Conservation (phyloP, 768 basidiomycete species). For the Gymnopilus junonius region DNA sequence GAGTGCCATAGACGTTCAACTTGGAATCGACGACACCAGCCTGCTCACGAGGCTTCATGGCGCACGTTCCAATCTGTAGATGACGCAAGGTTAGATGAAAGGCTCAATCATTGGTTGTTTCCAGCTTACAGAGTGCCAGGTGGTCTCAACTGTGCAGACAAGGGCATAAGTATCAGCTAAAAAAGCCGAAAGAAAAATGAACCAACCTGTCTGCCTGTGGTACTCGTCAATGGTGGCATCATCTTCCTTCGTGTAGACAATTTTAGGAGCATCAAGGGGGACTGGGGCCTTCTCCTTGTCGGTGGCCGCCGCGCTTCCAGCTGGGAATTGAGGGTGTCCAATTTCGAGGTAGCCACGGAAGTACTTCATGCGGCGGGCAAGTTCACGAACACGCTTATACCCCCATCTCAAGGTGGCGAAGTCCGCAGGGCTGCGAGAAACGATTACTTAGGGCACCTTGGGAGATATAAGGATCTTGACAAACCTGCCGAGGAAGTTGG, state of each 20-base stretch:
- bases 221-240: slow-evolving; percentile 39
- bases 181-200: not conserved
- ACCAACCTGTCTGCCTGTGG: slow-evolving; percentile 36
- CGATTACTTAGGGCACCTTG: not conserved
- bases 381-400: slow-evolving; percentile 58
- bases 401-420: slow-evolving; percentile 47
- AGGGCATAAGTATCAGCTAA: not conserved
- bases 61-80: slow-evolving; percentile 27
- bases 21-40: slow-evolving; percentile 31
- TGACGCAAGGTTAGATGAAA: not conserved
- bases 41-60: slow-evolving; percentile 33
- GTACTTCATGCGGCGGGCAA: slow-evolving; percentile 52
- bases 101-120: not conserved
- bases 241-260: slow-evolving; percentile 42
- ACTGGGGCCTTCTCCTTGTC: slow-evolving; percentile 33
- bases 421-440: slow-evolving; percentile 37
- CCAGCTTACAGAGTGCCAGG: slow-evolving; percentile 47
- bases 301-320: slow-evolving; percentile 38
- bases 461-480: not conserved
- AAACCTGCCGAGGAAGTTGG: slow-evolving; percentile 26
- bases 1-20: slow-evolving; percentile 35
- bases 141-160: slow-evolving; percentile 36
- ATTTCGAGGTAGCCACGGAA: slow-evolving; percentile 34
- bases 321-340: slow-evolving; percentile 19
- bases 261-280: slow-evolving; percentile 35